Evolutionary conservation across 345 rosid species (phyloP), one percentile per base, ranked within the genome.

Genomic region (Murraya paniculata): DNA sequence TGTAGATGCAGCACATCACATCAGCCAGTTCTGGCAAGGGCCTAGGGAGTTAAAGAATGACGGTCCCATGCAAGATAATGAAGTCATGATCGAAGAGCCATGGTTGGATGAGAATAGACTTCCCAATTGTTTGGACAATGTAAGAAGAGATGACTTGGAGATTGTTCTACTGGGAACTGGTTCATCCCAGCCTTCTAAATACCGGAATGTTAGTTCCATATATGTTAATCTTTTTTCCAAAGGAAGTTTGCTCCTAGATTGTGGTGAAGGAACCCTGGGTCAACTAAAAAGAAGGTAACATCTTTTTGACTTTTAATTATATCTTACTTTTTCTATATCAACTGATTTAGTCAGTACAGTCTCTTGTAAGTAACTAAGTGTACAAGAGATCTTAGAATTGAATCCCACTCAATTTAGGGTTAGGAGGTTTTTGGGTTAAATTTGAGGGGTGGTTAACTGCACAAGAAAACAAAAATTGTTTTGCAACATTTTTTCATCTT

Each of bases 111-210:
- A 90, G 80, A 90, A 87, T 68, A 83, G 57, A 68, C 74, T 88
- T 67, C 97, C 97, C 31, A 83, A 73, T 78, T 92, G 98, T 88
- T 88, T 95, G 82, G 94, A 93, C 71, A 87, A 87, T 61, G 72
- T 89, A 69, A 87, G 90, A 79, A 88, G 94, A 79, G 96, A 93
- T 66, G 98, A 95, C 81, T 81, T 95, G 78, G 99, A 95, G 90
- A 90, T 95, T 75, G 94, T 92, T 56, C 91, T 95, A 84, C 77
- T 93, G 73, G 99, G 99, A 59, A 95, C 99, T 8, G 99, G 99
- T 64, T 95, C 99, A 8, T 93, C 97, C n/a, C 97, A 95, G 84
- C 99, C 99, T 78, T 95, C 99, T 45, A 95, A 95, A 84, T 93
- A 93, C 77, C 84, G 99, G 64, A 95, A 93, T 64, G 99, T 95